Base-by-base conservation (phyloP, 148 eudicot genomes). In the Chenopodium suecicum region DNA sequence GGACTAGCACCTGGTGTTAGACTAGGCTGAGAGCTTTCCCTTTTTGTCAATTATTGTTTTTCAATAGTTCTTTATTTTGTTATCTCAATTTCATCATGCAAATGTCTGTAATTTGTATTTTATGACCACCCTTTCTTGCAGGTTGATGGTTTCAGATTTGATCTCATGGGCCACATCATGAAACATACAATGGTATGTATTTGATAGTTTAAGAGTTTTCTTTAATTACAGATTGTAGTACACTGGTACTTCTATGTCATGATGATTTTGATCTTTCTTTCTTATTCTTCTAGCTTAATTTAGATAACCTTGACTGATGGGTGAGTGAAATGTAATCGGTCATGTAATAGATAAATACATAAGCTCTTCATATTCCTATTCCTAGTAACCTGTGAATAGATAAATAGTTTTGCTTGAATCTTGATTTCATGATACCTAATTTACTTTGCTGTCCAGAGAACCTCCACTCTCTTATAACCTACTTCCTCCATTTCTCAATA, bases 141-240 rank as follows among this genome's bases (percentile, higher is more conserved):
- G 99, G 93, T 92, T 92, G 99, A 96, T 89, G 99, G 99, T 73
- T 96, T 94, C 80, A 95, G 99, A 75, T 96, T 96, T 90, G 99
- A 96, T 86, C 97, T 96, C 54, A 94, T 94, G 98, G 99, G 99
- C 60, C 99, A 96, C 82, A 87, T 96, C 73, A 94, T 96, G 99
- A 96, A 92, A 82, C 90, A 80, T 81, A 94, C 98, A 34, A 91
- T 96, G 98, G 99, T 96, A 96, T 72, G 91, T 52, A 20, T 56
- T 67, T 22, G 20, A 32, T 54, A 22, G 7, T 27, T 64, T 34
- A 23, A 34, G 32, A 46, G 2, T 62, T 44, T 23, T 2, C 7
- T 0, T 47, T 7, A 23, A 78, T 25, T 67, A 46, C 54, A 77
- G 32, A 34, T 41, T 44, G 34, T 32, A 9, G 8, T 41, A 34